Conservation (phyloP, 225 moss, liverwort and hornwort genomes). For the Bryum argenteum region DNA sequence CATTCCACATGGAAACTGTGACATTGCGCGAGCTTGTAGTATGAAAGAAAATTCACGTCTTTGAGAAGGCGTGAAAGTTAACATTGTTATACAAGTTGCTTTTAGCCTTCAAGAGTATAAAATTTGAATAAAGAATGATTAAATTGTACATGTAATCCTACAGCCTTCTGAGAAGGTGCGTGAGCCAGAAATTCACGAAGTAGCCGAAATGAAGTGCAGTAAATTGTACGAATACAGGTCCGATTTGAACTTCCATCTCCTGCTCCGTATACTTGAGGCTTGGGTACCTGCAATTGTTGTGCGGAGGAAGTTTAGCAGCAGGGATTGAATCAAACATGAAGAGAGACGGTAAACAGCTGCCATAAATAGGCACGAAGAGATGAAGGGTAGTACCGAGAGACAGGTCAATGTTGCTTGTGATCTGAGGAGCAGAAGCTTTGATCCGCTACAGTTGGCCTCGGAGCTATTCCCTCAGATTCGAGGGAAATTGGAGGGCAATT, state of each 20-base stretch:
- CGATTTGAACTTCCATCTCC: conserved; percentile 3
- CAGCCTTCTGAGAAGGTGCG: conserved; percentile 16
- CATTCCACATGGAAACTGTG: neutral
- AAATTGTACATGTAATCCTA: conserved; percentile 25
- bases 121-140: conserved; percentile 6
- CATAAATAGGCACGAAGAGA: neutral
- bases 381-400: conserved; percentile 27
- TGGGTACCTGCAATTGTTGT: conserved; percentile 29
- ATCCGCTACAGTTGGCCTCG: neutral
- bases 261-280: neutral
- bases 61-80: conserved; percentile 13
- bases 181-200: conserved; percentile 45
- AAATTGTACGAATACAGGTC: conserved; percentile 20
- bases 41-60: neutral
- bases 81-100: neutral
- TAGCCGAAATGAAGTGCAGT: neutral
- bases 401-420: neutral
- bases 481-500: neutral
- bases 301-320: neutral
- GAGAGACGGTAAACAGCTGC: neutral
- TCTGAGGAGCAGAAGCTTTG: neutral
- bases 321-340: neutral
- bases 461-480: neutral
- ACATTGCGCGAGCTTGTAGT: neutral
- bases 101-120: conserved; percentile 19